Base-by-base conservation (phyloP, 2,329 filamentous ascomycete genomes). In the Cercospora zeina region DNA sequence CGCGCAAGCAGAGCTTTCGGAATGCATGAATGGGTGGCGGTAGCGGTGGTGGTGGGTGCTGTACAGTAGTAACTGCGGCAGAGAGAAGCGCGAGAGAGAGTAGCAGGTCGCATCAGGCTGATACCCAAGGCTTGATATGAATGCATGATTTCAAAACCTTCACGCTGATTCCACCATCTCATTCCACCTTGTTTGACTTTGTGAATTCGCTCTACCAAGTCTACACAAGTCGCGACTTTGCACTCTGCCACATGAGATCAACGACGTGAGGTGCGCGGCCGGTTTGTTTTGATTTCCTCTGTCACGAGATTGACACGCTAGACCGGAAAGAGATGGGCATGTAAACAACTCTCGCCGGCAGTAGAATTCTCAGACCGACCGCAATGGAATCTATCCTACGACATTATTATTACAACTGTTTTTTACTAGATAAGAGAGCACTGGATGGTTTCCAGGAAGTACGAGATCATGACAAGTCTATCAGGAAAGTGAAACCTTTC, bases 41-140 rank as follows among this genome's bases (percentile, higher is more conserved):
- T 10, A 13, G 31, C 34, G 30, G 30, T 8, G 27, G 49, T 31
- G 49, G 49, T 19, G 27, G 27, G 49, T 49, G 69, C 71, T 74
- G 72, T 73, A 73, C 69, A 73, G 70, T 73, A 74, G 70, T 66
- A 70, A 69, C 70, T 69, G 68, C 67, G 60, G 62, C 62, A 65
- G 67, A 47, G 65, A 69, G 67, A 34, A 53, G 49, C 16, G 49
- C 31, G 49, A 53, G 49, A 53, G 49, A 53, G 27, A 5, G 49
- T 33, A 69, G 69, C 68, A 67, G 58, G 61, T 71, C 64, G 62
- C 42, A 62, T 62, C 64, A 56, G 33, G 56, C 56, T 57, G 56
- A 59, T 50, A 62, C 62, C 55, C 49, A 53, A 53, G 62, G 67
- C 65, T 67, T 66, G 65, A 70, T 70, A 73, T 69, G 70, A 74